Evolutionary conservation across 2,329 filamentous ascomycete genomes (phyloP).

Genomic region (Teratosphaeria epicoccoides): DNA sequence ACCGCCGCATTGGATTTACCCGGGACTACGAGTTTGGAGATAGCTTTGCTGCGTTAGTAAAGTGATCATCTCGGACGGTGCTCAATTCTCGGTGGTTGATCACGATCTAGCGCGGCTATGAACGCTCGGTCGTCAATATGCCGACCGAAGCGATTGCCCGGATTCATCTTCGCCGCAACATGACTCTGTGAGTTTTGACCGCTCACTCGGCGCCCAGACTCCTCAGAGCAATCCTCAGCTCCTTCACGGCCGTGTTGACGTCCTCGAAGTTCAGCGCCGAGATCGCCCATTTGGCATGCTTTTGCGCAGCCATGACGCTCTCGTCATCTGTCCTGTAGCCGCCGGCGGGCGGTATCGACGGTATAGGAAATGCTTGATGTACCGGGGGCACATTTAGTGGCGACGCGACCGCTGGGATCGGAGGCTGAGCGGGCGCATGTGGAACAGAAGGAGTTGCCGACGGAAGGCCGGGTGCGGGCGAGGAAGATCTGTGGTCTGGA

Average conservation of each 20-base stretch:
- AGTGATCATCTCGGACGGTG: too few species aligned
- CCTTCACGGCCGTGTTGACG: slow-evolving; percentile 75
- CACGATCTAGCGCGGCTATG: too few species aligned
- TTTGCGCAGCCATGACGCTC: slow-evolving; percentile 70
- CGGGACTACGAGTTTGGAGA: too few species aligned
- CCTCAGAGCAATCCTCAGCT: slow-evolving; percentile 65
- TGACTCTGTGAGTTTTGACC: too few species aligned
- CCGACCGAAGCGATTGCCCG: too few species aligned
- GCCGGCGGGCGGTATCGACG: slow-evolving; percentile 19
- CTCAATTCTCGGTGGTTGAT: too few species aligned
- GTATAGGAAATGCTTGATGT: not conserved
- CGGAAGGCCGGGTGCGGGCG: not conserved
- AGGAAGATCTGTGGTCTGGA: not conserved
- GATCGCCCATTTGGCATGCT: slow-evolving; percentile 94
- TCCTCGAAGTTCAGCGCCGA: slow-evolving; percentile 96
- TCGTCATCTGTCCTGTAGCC: slow-evolving; percentile 53
- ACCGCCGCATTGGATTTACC: too few species aligned
- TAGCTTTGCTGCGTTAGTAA: too few species aligned
- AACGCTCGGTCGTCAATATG: too few species aligned
- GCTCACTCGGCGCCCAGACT: slow-evolving; percentile 52
- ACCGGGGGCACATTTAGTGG: not conserved
- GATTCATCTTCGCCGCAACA: too few species aligned
- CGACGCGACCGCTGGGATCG: not conserved
- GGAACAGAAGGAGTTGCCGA: not conserved
- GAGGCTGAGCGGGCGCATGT: not conserved